phyloP scores from a whole-genome alignment of 345 rosid species.

The Euphorbia pulcherrima region DNA sequence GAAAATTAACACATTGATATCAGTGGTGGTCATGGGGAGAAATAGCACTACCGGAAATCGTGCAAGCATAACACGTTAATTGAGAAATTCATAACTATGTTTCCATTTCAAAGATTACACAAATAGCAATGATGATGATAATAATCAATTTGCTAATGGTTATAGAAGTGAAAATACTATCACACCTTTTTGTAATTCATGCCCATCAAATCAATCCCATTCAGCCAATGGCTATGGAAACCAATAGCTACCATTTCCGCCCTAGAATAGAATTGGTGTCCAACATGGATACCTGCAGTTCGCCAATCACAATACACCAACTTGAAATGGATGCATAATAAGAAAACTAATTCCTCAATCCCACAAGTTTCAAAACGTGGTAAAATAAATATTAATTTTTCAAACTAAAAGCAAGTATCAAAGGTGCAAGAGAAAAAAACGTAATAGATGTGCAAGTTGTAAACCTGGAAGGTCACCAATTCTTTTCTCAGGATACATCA shows the following conservation, averaged over 20 bases:
- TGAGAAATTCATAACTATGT: background rate
- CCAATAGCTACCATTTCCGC: constrained; percentile 94
- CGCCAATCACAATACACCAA: background rate
- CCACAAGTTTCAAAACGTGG: background rate
- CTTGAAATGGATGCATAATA: background rate
- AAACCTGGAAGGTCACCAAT: constrained; percentile 76
- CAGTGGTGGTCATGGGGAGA: background rate
- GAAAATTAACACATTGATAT: background rate
- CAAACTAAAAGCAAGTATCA: background rate
- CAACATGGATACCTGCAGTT: constrained; percentile 72
- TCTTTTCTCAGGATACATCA: constrained; percentile 54
- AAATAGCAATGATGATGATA: too few species aligned
- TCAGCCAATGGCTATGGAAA: constrained; percentile 88
- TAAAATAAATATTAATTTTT: background rate
- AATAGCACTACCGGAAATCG: too few species aligned
- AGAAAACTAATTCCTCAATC: background rate
- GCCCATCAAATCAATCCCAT: constrained; percentile 91
- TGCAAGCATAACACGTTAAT: background rate
- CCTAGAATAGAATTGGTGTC: constrained; percentile 83
- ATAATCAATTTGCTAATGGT: background rate
- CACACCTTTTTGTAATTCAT: constrained; percentile 43
- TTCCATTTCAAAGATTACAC: background rate
- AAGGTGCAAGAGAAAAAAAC: background rate
- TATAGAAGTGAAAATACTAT: constrained; percentile 30
- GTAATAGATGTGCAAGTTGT: constrained; percentile 17